A percentile compares a stretch with the other conserved stretches of the same genome.
These are phyloP conservation scores for Przewalskia tangutica DNA, from an alignment of 257 asterid species.

Conservation along the genomic window DNA sequence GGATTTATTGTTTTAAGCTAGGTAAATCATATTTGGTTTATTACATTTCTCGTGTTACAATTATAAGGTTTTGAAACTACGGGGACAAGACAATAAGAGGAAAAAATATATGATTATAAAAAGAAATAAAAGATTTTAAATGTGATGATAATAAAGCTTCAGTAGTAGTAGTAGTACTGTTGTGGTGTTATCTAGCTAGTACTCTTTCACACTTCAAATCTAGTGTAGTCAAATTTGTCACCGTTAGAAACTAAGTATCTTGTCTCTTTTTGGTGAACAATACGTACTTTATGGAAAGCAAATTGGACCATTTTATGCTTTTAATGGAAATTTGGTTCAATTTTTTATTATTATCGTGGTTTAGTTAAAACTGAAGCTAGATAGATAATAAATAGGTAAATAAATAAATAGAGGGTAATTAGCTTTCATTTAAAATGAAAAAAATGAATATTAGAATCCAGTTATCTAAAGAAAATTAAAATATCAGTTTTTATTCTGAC, in stretches of 20 bases:
- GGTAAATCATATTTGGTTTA: too few species aligned
- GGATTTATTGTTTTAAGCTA: too few species aligned
- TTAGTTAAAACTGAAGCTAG: not conserved
- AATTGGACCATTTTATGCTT: not conserved
- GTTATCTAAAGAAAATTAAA: not conserved
- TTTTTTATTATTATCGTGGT: not conserved
- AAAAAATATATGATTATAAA: not conserved
- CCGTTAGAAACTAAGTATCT: not conserved
- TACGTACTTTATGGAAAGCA: not conserved
- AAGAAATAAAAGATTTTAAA: not conserved
- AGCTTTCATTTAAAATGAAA: not conserved
- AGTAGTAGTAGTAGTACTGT: not conserved
- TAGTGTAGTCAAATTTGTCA: not conserved
- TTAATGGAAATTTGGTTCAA: not conserved
- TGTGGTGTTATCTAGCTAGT: not conserved
- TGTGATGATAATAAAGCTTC: not conserved
- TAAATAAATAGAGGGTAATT: not conserved
- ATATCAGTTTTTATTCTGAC: not conserved
- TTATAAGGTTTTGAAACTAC: not conserved
- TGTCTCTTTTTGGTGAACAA: not conserved
- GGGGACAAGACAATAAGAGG: not conserved
- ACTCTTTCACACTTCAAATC: not conserved
- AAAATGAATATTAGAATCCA: too few species aligned
- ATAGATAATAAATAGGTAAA: not conserved
- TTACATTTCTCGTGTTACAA: too few species aligned